Evolutionary conservation across 78 protist genomes (phyloP).

Genomic region (Dictyostelium brefeldianum): DNA sequence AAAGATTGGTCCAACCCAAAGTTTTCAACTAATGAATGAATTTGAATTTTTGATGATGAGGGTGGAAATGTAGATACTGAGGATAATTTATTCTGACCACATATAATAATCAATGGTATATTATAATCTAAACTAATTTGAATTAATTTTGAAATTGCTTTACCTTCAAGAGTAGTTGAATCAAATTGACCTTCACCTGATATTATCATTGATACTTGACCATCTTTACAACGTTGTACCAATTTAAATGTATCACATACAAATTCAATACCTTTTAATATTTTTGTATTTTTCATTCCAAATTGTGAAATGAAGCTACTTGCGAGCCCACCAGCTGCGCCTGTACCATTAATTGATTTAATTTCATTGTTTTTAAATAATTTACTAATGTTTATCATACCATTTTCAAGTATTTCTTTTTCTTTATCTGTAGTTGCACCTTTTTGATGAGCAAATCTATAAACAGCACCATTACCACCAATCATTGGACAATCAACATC

Average conservation of each 20-base stretch:
- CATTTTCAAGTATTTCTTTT: slow-evolving; percentile 37
- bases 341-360: slow-evolving; percentile 35
- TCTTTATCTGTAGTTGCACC: slow-evolving; percentile 75
- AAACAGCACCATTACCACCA: slow-evolving; percentile 83
- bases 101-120: slow-evolving; percentile 21
- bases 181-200: slow-evolving; percentile 83
- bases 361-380: too few species aligned
- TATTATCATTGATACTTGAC: slow-evolving; percentile 2
- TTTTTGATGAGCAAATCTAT: slow-evolving; percentile 77
- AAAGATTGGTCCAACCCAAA: slow-evolving; percentile 19
- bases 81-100: slow-evolving; percentile 34
- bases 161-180: slow-evolving; percentile 32
- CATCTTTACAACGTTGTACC: not conserved
- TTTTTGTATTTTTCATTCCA: not conserved
- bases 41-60: not conserved
- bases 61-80: too few species aligned
- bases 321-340: slow-evolving; percentile 88
- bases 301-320: slow-evolving; percentile 37
- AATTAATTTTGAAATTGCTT: slow-evolving; percentile 27
- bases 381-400: slow-evolving; percentile 57
- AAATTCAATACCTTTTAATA: slow-evolving; percentile 52
- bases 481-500: slow-evolving; percentile 76
- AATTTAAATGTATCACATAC: not conserved
- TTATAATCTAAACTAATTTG: not conserved
- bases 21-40: not conserved